These are phyloP conservation scores for Nemania bipapillata DNA, from an alignment of 2,329 filamentous ascomycete genomes.

Conservation along the genomic window DNA sequence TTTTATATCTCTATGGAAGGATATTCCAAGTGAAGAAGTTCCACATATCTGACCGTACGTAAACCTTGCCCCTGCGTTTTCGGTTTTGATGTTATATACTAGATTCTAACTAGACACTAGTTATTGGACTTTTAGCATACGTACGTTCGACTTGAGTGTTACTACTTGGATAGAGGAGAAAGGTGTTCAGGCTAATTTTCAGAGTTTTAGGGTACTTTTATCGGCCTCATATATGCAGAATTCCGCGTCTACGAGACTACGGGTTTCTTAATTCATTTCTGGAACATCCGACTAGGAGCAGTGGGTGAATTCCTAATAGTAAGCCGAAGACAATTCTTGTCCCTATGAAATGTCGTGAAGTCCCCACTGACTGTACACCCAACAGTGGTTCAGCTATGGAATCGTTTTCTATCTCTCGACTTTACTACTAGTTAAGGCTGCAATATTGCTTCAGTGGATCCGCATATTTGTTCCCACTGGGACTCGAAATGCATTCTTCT, in stretches of 20 bases:
- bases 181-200: neutral
- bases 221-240: neutral
- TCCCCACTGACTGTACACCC: neutral
- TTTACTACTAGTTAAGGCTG: neutral
- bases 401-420: neutral
- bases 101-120: neutral
- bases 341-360: neutral
- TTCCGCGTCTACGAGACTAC: neutral
- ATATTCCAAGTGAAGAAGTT: neutral
- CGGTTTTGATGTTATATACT: neutral
- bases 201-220: neutral
- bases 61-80: neutral
- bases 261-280: neutral
- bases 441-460: neutral
- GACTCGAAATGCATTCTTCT: neutral
- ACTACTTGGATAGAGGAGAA: neutral
- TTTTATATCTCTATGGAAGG: neutral
- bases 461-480: conserved; percentile 2
- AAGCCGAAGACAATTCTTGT: neutral
- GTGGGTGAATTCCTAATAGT: neutral
- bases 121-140: neutral
- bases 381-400: neutral
- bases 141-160: neutral
- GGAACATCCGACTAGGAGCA: neutral
- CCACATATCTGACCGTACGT: neutral